A percentile compares a stretch with the other conserved stretches of the same genome.
Evolutionary conservation across 805 yeast genomes (phyloP).

Genomic region (Wickerhamiella kazuoi): DNA sequence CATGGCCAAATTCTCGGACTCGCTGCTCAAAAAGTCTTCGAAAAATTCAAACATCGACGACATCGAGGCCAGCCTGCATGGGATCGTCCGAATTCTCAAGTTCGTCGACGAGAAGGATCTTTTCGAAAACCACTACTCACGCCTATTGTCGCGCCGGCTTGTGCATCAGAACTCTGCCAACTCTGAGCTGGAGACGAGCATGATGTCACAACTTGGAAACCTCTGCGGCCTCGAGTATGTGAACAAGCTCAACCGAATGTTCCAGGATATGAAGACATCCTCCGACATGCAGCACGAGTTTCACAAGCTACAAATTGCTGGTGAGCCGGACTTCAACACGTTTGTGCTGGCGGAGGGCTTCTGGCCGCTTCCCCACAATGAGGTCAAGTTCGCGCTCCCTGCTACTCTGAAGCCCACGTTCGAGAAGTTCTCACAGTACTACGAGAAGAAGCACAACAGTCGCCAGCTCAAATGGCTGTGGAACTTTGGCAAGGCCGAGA

Average conservation of each 20-base stretch:
- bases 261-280: slow-evolving; percentile 78
- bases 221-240: slow-evolving; percentile 89
- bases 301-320: slow-evolving; percentile 27
- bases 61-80: slow-evolving; percentile 53
- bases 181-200: slow-evolving; percentile 66
- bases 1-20: slow-evolving; percentile 77
- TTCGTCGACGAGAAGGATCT: slow-evolving; percentile 88
- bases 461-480: slow-evolving; percentile 89
- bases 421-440: slow-evolving; percentile 49
- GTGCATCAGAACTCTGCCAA: slow-evolving; percentile 74
- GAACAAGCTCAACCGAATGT: slow-evolving; percentile 86
- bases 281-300: slow-evolving; percentile 50
- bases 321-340: slow-evolving; percentile 42
- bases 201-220: slow-evolving; percentile 71
- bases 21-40: slow-evolving; percentile 56
- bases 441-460: slow-evolving; percentile 62
- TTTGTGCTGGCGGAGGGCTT: slow-evolving; percentile 69
- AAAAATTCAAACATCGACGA: slow-evolving; percentile 49
- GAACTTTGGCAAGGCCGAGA: slow-evolving; percentile 84
- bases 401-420: slow-evolving; percentile 44
- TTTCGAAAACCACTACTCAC: slow-evolving; percentile 82
- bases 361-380: slow-evolving; percentile 58
- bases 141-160: slow-evolving; percentile 73
- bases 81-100: slow-evolving; percentile 71
- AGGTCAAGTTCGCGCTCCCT: slow-evolving; percentile 45